Conservation (phyloP, 2,329 filamentous ascomycete species). For the Sclerotiophoma versabilis region DNA sequence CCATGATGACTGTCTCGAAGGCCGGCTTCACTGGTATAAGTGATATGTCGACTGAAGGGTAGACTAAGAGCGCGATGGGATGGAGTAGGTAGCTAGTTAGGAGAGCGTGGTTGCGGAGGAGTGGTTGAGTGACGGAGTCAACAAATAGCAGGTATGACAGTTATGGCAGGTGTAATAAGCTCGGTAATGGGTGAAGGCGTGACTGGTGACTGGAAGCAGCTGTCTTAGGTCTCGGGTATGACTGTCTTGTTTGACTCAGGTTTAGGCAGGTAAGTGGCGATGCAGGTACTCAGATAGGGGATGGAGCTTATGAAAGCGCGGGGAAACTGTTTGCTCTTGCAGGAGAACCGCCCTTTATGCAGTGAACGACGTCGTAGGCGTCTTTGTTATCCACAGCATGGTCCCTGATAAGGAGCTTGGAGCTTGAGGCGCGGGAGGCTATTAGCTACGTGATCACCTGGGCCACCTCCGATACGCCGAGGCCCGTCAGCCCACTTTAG, state of each 20-base stretch:
- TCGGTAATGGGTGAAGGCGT: conserved; percentile 33
- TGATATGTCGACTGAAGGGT: conserved; percentile 5
- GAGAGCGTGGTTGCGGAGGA: conserved; percentile 6
- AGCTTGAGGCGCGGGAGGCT: conserved; percentile 32
- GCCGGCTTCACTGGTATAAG: conserved; percentile 17
- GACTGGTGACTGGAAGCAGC: conserved; percentile 37
- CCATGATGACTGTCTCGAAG: conserved; percentile 45
- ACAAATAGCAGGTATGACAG: conserved; percentile 20
- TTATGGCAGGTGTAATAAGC: conserved; percentile 38
- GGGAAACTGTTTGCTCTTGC: conserved; percentile 23
- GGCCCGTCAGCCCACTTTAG: conserved; percentile 32
- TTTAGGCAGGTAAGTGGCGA: conserved; percentile 36
- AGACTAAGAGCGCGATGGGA: conserved; percentile 9
- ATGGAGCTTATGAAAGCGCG: conserved; percentile 29
- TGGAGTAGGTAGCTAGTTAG: conserved; percentile 3
- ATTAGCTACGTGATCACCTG: conserved; percentile 23
- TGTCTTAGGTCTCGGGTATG: conserved; percentile 46
- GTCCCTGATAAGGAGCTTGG: conserved; percentile 36
- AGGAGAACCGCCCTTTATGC: conserved; percentile 36
- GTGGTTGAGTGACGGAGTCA: conserved; percentile 17
- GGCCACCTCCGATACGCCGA: conserved; percentile 43
- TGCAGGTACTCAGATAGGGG: conserved; percentile 29
- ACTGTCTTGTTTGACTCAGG: conserved; percentile 46
- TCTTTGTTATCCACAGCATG: conserved; percentile 26
- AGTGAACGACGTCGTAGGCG: conserved; percentile 33